Conservation (phyloP, 257 asterid species). For the Anisodus tanguticus region DNA sequence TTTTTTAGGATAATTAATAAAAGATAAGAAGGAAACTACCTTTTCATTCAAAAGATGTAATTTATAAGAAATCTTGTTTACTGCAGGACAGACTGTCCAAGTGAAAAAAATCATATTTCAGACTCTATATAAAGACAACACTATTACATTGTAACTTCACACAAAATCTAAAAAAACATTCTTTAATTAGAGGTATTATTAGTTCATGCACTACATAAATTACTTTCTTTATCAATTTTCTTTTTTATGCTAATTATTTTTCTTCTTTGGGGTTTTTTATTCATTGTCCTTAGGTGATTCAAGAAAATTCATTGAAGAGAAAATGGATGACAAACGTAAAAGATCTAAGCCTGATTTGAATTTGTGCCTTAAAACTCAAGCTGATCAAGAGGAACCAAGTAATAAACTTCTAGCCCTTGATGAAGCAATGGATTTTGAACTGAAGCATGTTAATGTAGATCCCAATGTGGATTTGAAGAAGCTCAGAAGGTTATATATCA, state of each 20-base stretch:
- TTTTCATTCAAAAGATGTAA: background rate
- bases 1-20: background rate
- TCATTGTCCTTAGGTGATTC: background rate
- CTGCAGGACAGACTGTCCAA: background rate
- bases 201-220: background rate
- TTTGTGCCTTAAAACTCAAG: background rate
- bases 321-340: background rate
- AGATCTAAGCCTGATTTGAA: background rate
- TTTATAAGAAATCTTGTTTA: background rate
- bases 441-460: conserved; percentile 34
- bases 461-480: conserved; percentile 24
- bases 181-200: background rate
- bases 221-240: background rate
- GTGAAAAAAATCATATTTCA: background rate
- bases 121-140: background rate
- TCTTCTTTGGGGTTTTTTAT: background rate
- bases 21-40: background rate
- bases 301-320: background rate
- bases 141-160: background rate
- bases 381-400: background rate
- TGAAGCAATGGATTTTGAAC: conserved; percentile 30
- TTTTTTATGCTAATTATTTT: background rate
- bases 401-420: background rate
- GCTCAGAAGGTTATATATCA: conserved; percentile 50
- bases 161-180: background rate